These are phyloP conservation scores for Diaporthe aspalathi DNA, from an alignment of 2,329 filamentous ascomycete species.

Conservation along the genomic window DNA sequence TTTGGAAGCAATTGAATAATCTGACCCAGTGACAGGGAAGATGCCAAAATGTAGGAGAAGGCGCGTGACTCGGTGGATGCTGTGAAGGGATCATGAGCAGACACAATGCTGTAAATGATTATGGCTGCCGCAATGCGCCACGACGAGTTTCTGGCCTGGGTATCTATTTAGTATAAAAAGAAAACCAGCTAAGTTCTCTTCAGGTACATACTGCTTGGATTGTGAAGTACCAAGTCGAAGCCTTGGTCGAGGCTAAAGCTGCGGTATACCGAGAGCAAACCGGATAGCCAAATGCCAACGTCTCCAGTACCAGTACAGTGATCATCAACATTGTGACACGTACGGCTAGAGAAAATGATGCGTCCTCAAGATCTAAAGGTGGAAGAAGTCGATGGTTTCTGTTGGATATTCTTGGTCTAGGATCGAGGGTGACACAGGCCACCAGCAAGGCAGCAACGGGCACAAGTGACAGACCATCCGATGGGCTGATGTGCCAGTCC, in stretches of 20 bases:
- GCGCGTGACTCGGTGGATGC: constrained; percentile 44
- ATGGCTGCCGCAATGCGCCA: constrained; percentile 17
- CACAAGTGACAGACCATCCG: constrained; percentile 45
- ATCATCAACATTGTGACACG: not conserved
- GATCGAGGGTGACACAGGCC: constrained; percentile 42
- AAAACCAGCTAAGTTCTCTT: not conserved
- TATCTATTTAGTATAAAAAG: not conserved
- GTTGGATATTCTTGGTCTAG: constrained; percentile 8
- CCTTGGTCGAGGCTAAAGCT: constrained; percentile 2
- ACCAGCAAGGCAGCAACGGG: constrained; percentile 46
- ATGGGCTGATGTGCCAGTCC: constrained; percentile 40
- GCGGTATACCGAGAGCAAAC: not conserved
- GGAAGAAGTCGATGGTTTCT: not conserved
- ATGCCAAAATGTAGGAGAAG: constrained; percentile 44
- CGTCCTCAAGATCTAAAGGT: constrained; percentile 1
- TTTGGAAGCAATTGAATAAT: constrained; percentile 47
- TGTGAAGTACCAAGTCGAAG: constrained; percentile 26
- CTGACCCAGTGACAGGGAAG: constrained; percentile 49
- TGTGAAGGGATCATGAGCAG: constrained; percentile 46
- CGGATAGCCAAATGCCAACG: constrained; percentile 5
- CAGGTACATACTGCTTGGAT: constrained; percentile 1
- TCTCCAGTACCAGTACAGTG: not conserved
- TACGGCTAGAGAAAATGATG: not conserved
- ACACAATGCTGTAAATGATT: constrained; percentile 49
- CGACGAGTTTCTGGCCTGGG: constrained; percentile 1